phyloP scores from a whole-genome alignment of 225 moss, liverwort and hornwort genomes.

The Thuidium tamariscinum region DNA sequence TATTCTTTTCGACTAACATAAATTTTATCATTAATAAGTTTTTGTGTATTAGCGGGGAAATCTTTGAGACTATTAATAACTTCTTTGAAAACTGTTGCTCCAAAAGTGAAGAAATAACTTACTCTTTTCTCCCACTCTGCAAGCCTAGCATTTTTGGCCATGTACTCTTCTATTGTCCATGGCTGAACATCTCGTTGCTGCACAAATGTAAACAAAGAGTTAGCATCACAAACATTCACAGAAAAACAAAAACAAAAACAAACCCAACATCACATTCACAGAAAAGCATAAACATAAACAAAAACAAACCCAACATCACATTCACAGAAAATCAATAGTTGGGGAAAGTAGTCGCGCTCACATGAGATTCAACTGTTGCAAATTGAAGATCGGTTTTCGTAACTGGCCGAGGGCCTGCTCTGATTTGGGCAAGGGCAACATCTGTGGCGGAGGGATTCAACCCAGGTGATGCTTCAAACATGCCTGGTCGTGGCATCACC shows the following conservation, averaged over 20 bases:
- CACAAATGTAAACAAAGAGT: not conserved
- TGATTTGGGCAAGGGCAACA: slow-evolving; percentile 10
- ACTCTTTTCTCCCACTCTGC: slow-evolving; percentile 21
- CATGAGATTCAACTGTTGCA: slow-evolving; percentile 34
- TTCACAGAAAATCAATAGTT: not conserved
- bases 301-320: not conserved
- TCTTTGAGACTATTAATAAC: too few species aligned
- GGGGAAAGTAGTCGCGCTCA: slow-evolving; percentile 1
- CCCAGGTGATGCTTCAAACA: not conserved
- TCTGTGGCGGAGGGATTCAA: not conserved
- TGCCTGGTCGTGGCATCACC: slow-evolving; percentile 5
- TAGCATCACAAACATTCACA: not conserved
- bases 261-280: not conserved
- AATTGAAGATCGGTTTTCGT: slow-evolving; percentile 14
- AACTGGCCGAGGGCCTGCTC: not conserved
- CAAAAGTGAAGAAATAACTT: not conserved
- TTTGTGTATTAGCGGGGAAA: not conserved
- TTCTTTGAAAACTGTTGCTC: not conserved
- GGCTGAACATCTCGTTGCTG: slow-evolving; percentile 44
- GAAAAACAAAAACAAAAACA: too few species aligned
- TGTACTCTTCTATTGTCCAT: slow-evolving; percentile 56
- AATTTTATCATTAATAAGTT: not conserved
- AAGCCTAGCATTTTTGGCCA: slow-evolving; percentile 19
- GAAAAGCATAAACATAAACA: not conserved
- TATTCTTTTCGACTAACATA: too few species aligned